phyloP scores from a whole-genome alignment of 1,284 basidiomycete genomes.

The Wolfiporia cocos region DNA sequence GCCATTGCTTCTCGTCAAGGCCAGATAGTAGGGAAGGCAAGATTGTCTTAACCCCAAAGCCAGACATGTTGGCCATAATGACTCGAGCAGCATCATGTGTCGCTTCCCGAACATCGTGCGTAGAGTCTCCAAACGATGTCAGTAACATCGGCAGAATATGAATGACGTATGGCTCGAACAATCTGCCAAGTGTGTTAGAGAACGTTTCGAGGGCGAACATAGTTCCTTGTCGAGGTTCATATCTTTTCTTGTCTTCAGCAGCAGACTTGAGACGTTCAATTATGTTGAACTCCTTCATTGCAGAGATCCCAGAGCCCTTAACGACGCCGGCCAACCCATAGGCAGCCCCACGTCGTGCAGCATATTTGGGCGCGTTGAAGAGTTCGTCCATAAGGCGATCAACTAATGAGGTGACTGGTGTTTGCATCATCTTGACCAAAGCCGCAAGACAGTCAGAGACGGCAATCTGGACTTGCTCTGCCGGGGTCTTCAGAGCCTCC shows the following conservation, averaged over 20 bases:
- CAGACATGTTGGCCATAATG: slow-evolving; percentile 95
- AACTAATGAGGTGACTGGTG: slow-evolving; percentile 64
- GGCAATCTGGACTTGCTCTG: slow-evolving; percentile 95
- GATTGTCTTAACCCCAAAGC: slow-evolving; percentile 94
- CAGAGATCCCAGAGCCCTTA: slow-evolving; percentile 83
- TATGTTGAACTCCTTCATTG: slow-evolving; percentile 82
- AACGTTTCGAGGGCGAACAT: slow-evolving; percentile 96
- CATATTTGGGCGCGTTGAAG: slow-evolving; percentile 81
- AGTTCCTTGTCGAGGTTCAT: slow-evolving; percentile 87
- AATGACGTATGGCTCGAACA: slow-evolving; percentile 94
- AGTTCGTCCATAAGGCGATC: slow-evolving; percentile 76
- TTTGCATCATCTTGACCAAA: slow-evolving; percentile 70
- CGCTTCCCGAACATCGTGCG: slow-evolving; percentile 89
- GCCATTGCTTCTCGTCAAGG: slow-evolving; percentile 98
- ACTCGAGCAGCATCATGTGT: slow-evolving; percentile 90
- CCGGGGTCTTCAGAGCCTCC: slow-evolving; percentile 89
- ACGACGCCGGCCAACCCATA: slow-evolving; percentile 94
- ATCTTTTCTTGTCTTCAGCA: slow-evolving; percentile 86
- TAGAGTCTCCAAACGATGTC: slow-evolving; percentile 85
- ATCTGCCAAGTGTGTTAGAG: slow-evolving; percentile 77
- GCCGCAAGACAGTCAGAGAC: slow-evolving; percentile 94
- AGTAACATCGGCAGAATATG: slow-evolving; percentile 86
- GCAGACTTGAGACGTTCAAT: slow-evolving; percentile 73
- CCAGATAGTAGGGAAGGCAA: slow-evolving; percentile 88
- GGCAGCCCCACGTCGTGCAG: slow-evolving; percentile 87